These are phyloP conservation scores for Ichthyophonus hoferi DNA, from an alignment of 208 protist genomes.

Conservation along the genomic window DNA sequence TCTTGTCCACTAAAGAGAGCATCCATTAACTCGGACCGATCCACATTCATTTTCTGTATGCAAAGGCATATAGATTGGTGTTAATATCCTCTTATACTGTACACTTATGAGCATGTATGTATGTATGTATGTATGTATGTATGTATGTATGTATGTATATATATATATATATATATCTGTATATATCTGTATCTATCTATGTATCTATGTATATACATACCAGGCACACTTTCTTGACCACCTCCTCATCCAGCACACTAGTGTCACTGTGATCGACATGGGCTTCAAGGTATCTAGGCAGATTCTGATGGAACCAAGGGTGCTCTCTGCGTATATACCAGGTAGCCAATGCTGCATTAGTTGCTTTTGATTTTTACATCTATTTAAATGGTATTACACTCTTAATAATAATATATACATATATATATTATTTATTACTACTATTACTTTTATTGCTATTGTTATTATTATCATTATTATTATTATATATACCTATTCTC, in stretches of 20 bases:
- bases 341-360: no score
- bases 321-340: no score
- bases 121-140: background rate
- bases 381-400: no score
- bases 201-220: background rate
- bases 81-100: background rate
- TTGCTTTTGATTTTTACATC: no score
- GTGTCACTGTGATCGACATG: background rate
- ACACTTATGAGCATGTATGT: background rate
- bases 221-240: constrained; percentile 21
- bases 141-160: background rate
- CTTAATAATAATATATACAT: no score
- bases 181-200: no score
- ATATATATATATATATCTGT: no score
- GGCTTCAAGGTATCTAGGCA: background rate
- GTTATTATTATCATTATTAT: no score
- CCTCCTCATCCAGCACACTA: background rate
- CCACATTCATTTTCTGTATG: constrained; percentile 28
- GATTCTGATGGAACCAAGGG: background rate
- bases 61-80: background rate
- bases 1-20: constrained; percentile 23
- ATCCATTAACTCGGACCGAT: background rate
- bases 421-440: no score
- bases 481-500: no score
- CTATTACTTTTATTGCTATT: no score